Evolutionary conservation across 1,284 basidiomycete species (phyloP).

Genomic region (Trametes polyzona): DNA sequence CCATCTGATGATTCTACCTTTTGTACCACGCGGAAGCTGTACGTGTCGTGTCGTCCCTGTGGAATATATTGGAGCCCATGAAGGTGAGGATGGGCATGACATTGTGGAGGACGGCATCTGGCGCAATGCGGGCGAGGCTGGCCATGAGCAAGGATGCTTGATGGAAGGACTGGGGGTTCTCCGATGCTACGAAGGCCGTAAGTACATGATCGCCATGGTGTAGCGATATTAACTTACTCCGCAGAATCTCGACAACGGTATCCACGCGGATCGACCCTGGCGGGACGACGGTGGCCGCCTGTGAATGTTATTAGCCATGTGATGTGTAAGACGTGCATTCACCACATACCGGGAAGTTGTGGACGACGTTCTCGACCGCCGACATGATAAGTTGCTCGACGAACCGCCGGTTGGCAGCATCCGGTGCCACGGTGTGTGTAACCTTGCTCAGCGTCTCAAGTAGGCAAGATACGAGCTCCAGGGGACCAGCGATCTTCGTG

Average conservation of each 20-base stretch:
- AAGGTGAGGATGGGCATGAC: conserved; percentile 99
- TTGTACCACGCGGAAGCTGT: conserved; percentile 94
- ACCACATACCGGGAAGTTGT: conserved; percentile 57
- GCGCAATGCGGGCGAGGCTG: conserved; percentile 81
- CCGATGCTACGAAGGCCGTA: conserved; percentile 60
- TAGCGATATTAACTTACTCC: conserved; percentile 54
- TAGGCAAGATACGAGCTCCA: conserved; percentile 73
- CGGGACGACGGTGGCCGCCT: conserved; percentile 37
- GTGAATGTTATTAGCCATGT: not conserved
- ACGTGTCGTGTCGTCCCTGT: conserved; percentile 95
- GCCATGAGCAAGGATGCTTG: conserved; percentile 92
- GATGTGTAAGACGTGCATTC: too few relatives aligned
- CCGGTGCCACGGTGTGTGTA: conserved; percentile 53
- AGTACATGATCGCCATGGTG: conserved; percentile 1
- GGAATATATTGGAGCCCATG: conserved; percentile 96
- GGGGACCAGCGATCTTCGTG: conserved; percentile 64
- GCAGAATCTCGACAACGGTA: conserved; percentile 84
- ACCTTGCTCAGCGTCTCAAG: conserved; percentile 78
- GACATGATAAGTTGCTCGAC: conserved; percentile 88
- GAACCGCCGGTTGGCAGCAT: conserved; percentile 72
- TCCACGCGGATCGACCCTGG: conserved; percentile 70
- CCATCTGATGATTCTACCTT: conserved; percentile 54
- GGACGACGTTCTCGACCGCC: conserved; percentile 73
- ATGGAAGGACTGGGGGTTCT: conserved; percentile 94
- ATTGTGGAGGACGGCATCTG: conserved; percentile 91